Base-by-base conservation (phyloP, 805 yeast genomes). In the Candida germanica region DNA sequence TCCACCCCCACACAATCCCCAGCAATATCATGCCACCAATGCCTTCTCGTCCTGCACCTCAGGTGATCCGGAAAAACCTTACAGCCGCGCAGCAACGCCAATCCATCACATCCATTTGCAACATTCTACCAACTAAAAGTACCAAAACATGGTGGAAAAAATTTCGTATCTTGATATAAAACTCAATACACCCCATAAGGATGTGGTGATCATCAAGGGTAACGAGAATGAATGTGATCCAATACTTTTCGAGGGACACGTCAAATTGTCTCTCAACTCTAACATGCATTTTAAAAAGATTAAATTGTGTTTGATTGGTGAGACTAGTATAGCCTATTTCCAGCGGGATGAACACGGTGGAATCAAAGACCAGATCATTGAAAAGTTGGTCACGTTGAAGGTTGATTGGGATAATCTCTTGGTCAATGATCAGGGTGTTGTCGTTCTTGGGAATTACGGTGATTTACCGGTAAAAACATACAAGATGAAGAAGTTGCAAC, bases 391-490 rank as follows among this genome's bases (percentile, higher is more conserved):
- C 28, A 64, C 69, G 5, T 44, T 75, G 30, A 53, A 59, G 19
- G 72, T 65, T 17, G 67, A 62, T 12, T 75, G 80, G 80, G 56
- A 59, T 32, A 75, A 75, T 42, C 52, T 75, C 23, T 53, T 75
- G 28, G 60, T 64, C 10, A 45, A 51, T 27, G 49, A 63, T 1
- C 53, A 60, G 4, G 80, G 79, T 2, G 42, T 31, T 3, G 51
- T 73, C 3, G 38, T 46, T 6, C 58, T 51, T 33, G 76, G 77
- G 3, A 56, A 62, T 35, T 71, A 69, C 43, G 73, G 74, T 11
- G 69, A 69, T 36, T 40, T 38, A 27, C 50, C 58, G 14, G 42
- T 56, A 10, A 53, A 55, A 26, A 39, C 52, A 19, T 53, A 56
- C 15, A 53, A 50, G 27, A 26, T 48, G 54, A 14, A 54, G 52